Base-by-base conservation (phyloP, 345 rosid genomes). In the Nasturtium officinale region DNA sequence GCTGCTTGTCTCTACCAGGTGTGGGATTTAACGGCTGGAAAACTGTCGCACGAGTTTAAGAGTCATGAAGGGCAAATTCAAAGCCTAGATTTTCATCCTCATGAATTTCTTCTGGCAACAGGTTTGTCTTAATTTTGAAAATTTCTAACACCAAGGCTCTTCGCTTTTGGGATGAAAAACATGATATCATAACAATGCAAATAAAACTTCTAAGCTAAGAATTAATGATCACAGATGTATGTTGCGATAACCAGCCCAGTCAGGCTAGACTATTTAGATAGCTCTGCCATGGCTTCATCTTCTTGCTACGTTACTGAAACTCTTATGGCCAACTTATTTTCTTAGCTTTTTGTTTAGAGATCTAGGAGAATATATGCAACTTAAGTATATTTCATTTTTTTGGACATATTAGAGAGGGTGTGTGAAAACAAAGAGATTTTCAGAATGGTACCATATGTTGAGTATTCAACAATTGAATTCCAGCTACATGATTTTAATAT, bases 1-100 rank as follows among this genome's bases (percentile, higher is more conserved):
- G 42, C 18, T 61, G 66, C 46, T 57, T 65, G 52, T 28, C 50
- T 64, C 55, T 12, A 68, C 78, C 81, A 96, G 99, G 86, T 96
- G 11, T 96, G 99, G 99, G 99, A 96, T 82, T 83, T 96, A 82
- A 95, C 99, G 58, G 99, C 99, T 75, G 99, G 99, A 78, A 96
- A 96, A 79, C 68, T 92, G 67, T 76, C 92, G 85, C 90, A 88
- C 37, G 98, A 96, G 76, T 92, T 96, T 83, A 96, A 92, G 82
- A 62, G 69, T 80, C 98, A 92, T 48, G 99, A 96, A 66, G 98
- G 99, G 70, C 98, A 86, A 77, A 80, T 92, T 85, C 92, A 89
- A 81, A 87, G 98, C 85, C 85, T 96, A 74, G 99, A 96, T 85
- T 96, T 96, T 73, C 99, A 96, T 87, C 99, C 99, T 43, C 85